These are phyloP conservation scores for Lactarius psammicola DNA, from an alignment of 768 basidiomycete genomes.

Conservation along the genomic window DNA sequence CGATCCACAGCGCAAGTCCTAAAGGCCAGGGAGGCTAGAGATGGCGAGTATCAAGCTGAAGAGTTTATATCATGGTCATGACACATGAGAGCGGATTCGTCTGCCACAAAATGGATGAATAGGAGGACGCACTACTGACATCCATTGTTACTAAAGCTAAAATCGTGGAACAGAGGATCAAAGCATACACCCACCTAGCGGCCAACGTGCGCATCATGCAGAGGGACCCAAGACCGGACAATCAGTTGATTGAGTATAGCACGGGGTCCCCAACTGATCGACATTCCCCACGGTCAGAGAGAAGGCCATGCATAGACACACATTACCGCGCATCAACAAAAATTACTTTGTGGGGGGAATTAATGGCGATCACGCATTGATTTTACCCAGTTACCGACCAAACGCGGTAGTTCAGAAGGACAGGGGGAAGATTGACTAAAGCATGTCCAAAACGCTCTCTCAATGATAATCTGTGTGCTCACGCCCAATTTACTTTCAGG, in stretches of 20 bases:
- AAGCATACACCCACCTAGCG: neutral
- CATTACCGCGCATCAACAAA: neutral
- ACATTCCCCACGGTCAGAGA: neutral
- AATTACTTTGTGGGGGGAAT: neutral
- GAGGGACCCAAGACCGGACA: neutral
- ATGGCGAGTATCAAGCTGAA: neutral
- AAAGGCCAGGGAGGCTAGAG: neutral
- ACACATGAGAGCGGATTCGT: neutral
- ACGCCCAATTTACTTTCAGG: neutral
- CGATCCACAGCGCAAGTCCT: slow-evolving; percentile 7
- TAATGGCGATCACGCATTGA: neutral
- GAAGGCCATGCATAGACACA: neutral
- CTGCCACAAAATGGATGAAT: slow-evolving; percentile 7
- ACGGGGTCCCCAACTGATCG: neutral
- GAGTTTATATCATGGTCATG: neutral
- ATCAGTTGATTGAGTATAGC: neutral
- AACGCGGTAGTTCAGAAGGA: neutral
- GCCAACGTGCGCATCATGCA: neutral
- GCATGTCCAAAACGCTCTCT: neutral
- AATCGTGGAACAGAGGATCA: neutral
- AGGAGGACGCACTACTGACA: neutral
- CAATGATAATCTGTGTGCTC: neutral
- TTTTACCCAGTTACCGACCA: neutral
- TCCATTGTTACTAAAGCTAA: neutral
- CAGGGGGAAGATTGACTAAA: neutral